Conservation (phyloP, 139 green algal genomes). For the Chlorella sp. region DNA sequence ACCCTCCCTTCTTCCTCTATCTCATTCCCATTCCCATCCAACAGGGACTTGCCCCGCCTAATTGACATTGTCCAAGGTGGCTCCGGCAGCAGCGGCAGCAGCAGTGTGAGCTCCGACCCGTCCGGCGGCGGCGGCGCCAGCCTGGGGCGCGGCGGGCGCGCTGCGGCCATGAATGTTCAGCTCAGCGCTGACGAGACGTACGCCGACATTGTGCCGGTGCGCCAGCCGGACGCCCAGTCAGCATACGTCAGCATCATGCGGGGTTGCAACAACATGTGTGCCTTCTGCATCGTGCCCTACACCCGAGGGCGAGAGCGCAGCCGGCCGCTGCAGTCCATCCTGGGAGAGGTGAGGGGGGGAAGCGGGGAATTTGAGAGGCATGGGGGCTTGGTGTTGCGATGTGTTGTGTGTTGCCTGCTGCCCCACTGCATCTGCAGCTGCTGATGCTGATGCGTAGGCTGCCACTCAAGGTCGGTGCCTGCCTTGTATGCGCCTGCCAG, state of each 20-base stretch:
- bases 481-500: not conserved
- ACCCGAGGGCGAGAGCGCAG: slow-evolving; percentile 83
- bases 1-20: not conserved
- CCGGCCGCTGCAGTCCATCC: slow-evolving; percentile 69
- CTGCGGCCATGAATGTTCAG: slow-evolving; percentile 82
- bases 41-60: slow-evolving; percentile 83
- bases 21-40: not conserved
- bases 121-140: not conserved
- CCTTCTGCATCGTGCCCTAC: slow-evolving; percentile 94
- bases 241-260: slow-evolving; percentile 90
- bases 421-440: not conserved
- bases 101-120: not conserved
- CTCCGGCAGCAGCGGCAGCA: slow-evolving; percentile 12
- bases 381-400: not conserved
- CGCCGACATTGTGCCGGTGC: slow-evolving; percentile 84
- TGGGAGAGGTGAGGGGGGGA: slow-evolving; percentile 70
- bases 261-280: slow-evolving; percentile 90
- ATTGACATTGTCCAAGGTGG: slow-evolving; percentile 67
- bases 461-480: not conserved
- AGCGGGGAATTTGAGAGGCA: no score
- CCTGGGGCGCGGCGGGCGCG: not conserved
- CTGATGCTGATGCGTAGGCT: not conserved
- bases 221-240: slow-evolving; percentile 40
- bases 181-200: slow-evolving; percentile 90
- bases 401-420: not conserved